Evolutionary conservation across 331 rosid species (phyloP).

Genomic region (Telfairia occidentalis): DNA sequence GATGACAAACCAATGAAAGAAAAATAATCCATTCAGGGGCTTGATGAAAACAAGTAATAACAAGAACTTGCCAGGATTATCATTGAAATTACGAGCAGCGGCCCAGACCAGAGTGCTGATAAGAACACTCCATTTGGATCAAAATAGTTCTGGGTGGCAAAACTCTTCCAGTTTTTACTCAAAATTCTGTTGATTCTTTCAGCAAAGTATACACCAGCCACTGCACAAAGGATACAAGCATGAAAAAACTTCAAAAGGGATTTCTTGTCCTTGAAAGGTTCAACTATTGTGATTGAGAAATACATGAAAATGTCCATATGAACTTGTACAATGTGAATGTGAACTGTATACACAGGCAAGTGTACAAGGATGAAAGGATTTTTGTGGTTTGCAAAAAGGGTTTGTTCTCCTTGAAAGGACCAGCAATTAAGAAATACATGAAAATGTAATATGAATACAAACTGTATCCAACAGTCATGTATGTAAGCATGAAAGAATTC

Average conservation of each 20-base stretch:
- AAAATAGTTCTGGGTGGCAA: constrained; percentile 77
- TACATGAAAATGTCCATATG: neutral
- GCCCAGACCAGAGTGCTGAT: constrained; percentile 86
- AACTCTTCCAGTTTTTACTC: constrained; percentile 69
- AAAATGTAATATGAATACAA: neutral
- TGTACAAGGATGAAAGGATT: neutral
- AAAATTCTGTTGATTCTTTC: constrained; percentile 54
- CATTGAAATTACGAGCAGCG: constrained; percentile 71
- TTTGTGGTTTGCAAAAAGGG: neutral
- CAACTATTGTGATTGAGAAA: neutral
- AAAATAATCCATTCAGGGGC: neutral
- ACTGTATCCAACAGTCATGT: neutral
- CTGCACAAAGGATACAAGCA: constrained; percentile 32
- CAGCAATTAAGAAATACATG: neutral
- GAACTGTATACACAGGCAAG: neutral
- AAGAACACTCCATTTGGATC: constrained; percentile 73
- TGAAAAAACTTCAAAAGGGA: neutral
- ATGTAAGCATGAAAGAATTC: neutral
- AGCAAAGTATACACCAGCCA: constrained; percentile 84
- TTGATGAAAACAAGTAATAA: neutral
- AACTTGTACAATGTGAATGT: neutral
- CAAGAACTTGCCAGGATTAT: constrained; percentile 68
- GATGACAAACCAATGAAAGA: neutral
- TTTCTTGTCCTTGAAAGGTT: neutral
- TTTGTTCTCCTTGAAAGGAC: neutral